A percentile compares a stretch with the other conserved stretches of the same genome.
Conservation (phyloP, 495 filamentous ascomycete species). For the Penicillium waksmanii region DNA sequence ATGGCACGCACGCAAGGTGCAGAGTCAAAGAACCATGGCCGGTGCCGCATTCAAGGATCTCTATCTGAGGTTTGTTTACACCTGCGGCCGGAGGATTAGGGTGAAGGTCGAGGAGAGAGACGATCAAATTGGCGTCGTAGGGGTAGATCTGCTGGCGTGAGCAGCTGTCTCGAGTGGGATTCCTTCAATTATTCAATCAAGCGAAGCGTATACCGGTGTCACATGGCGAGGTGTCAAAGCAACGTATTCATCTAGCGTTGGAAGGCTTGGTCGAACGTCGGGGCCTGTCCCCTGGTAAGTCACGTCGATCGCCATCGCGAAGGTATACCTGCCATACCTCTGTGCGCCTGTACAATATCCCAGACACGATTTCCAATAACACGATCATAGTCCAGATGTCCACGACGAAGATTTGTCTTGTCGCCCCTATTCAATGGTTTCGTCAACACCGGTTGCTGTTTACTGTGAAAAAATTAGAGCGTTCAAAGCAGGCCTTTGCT, state of each 20-base stretch:
- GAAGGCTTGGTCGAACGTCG: conserved; percentile 59
- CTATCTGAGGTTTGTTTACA: conserved; percentile 41
- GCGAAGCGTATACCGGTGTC: conserved; percentile 62
- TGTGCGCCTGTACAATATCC: conserved; percentile 57
- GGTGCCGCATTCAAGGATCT: conserved; percentile 82
- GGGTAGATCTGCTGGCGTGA: conserved; percentile 67
- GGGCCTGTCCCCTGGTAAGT: conserved; percentile 34
- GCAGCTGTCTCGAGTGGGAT: conserved; percentile 5
- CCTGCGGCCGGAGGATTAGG: conserved; percentile 43
- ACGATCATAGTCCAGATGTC: conserved; percentile 56
- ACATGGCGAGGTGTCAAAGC: conserved; percentile 64
- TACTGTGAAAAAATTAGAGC: no score
- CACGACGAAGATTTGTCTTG: conserved; percentile 52
- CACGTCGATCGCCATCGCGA: not conserved
- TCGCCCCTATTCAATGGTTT: conserved; percentile 51
- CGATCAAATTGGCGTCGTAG: conserved; percentile 70
- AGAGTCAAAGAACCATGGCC: conserved; percentile 78
- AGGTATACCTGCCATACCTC: conserved; percentile 30
- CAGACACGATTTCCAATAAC: conserved; percentile 67
- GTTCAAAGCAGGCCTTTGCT: no score
- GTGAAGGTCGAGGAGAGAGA: conserved; percentile 74
- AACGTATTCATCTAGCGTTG: conserved; percentile 74
- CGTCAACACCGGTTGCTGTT: conserved; percentile 52
- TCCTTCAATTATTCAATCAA: not conserved
- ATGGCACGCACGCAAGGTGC: conserved; percentile 73